Evolutionary conservation across 2,329 filamentous ascomycete genomes (phyloP).

Genomic region (Fusarium hainanense): DNA sequence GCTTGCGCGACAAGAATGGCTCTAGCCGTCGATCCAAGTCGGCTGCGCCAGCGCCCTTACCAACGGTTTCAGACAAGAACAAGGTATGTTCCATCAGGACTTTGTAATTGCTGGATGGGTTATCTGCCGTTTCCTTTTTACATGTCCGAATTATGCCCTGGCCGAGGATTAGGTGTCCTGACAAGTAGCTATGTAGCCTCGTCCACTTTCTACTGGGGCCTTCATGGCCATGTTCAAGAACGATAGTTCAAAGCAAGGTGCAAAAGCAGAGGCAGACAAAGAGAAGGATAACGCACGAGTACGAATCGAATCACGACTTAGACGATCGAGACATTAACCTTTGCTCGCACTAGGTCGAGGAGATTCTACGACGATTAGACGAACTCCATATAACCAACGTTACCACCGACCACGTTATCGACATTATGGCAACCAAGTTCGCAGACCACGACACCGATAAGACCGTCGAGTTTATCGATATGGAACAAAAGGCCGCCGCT

Average conservation of each 20-base stretch:
- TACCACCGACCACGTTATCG: slow-evolving; percentile 67
- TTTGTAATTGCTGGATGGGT: background rate
- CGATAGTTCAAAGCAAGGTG: slow-evolving; percentile 64
- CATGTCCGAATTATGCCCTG: background rate
- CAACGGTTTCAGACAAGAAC: slow-evolving; percentile 46
- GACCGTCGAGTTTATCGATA: slow-evolving; percentile 78
- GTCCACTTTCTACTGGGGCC: slow-evolving; percentile 65
- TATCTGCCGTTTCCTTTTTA: background rate
- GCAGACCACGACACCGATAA: slow-evolving; percentile 77
- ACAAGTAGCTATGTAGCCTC: slow-evolving; percentile 54
- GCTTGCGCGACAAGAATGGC: slow-evolving; percentile 73
- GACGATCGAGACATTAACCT: slow-evolving; percentile 26
- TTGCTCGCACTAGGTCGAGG: slow-evolving; percentile 52
- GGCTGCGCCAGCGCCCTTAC: slow-evolving; percentile 61
- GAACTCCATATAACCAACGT: slow-evolving; percentile 60
- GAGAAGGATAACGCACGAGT: slow-evolving; percentile 58
- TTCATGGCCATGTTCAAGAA: slow-evolving; percentile 74
- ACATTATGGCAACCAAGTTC: slow-evolving; percentile 69
- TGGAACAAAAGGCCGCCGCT: slow-evolving; percentile 84
- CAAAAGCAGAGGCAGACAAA: slow-evolving; percentile 59
- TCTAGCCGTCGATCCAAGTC: slow-evolving; percentile 66
- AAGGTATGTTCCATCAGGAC: slow-evolving; percentile 59
- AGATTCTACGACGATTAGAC: slow-evolving; percentile 54
- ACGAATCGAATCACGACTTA: slow-evolving; percentile 15
- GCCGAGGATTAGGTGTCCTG: slow-evolving; percentile 8